phyloP scores from a whole-genome alignment of 257 asterid species.

The Nicotiana attenuata region DNA sequence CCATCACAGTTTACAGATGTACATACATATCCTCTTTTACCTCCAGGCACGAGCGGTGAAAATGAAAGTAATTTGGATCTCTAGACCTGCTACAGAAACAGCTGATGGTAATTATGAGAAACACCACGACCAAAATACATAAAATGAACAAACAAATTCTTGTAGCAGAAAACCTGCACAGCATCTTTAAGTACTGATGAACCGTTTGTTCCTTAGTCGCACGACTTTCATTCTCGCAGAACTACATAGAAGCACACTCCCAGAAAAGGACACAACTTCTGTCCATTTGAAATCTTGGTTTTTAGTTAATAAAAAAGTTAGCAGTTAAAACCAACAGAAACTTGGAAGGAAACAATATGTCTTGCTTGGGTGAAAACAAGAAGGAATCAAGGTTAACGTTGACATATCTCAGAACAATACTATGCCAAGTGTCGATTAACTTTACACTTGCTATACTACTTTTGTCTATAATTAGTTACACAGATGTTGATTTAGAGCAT shows the following conservation, averaged over 20 bases:
- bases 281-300: not conserved
- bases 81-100: not conserved
- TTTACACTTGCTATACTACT: not conserved
- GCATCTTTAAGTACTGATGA: not conserved
- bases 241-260: not conserved
- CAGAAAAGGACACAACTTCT: not conserved
- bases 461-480: not conserved
- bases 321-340: not conserved
- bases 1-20: not conserved
- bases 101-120: not conserved
- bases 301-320: not conserved
- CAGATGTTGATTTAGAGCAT: not conserved
- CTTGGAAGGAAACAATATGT: not conserved
- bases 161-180: conserved; percentile 4
- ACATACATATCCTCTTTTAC: not conserved
- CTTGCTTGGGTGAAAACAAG: not conserved
- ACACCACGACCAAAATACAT: not conserved
- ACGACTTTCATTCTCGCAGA: not conserved
- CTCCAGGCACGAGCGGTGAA: not conserved
- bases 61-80: not conserved
- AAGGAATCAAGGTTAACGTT: not conserved
- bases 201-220: not conserved
- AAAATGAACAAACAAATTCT: not conserved
- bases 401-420: not conserved
- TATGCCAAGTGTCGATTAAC: not conserved